Conservation (phyloP, 129 eudicot genomes). For the Solidago caesia region DNA sequence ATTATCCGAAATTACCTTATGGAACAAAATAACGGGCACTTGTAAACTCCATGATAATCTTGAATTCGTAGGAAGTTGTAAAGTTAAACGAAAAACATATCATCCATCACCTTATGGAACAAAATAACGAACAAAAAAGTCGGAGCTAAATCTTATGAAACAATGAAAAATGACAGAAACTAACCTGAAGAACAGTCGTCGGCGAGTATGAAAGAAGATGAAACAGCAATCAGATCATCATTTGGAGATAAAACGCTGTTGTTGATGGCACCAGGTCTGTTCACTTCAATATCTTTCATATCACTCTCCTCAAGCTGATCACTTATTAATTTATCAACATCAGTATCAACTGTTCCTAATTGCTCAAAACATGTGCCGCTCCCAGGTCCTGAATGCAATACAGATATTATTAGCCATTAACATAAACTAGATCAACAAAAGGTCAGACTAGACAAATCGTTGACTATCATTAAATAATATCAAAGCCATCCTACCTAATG, state of each 20-base stretch:
- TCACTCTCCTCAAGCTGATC: not conserved
- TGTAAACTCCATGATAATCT: too few relatives aligned
- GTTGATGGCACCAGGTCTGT: not conserved
- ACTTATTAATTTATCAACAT: not conserved
- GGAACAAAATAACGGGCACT: too few relatives aligned
- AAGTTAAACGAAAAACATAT: not conserved
- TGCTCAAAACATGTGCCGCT: not conserved
- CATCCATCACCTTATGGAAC: not conserved
- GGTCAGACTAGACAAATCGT: too few relatives aligned
- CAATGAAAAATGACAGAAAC: not conserved
- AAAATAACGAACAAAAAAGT: not conserved
- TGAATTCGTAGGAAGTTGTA: too few relatives aligned
- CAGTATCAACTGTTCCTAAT: not conserved
- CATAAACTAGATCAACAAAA: too few relatives aligned
- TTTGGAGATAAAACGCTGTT: not conserved
- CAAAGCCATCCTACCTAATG: too few relatives aligned
- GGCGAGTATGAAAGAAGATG: conserved; percentile 7
- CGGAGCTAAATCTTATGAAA: not conserved
- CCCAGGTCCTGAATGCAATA: too few relatives aligned
- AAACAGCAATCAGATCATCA: conserved; percentile 12
- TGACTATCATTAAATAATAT: too few relatives aligned
- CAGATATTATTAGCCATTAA: too few relatives aligned
- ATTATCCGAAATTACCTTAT: too few relatives aligned
- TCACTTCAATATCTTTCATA: conserved; percentile 11
- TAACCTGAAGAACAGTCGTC: conserved; percentile 19